phyloP scores from a whole-genome alignment of 129 eudicot species.

The Saposhnikovia divaricata region DNA sequence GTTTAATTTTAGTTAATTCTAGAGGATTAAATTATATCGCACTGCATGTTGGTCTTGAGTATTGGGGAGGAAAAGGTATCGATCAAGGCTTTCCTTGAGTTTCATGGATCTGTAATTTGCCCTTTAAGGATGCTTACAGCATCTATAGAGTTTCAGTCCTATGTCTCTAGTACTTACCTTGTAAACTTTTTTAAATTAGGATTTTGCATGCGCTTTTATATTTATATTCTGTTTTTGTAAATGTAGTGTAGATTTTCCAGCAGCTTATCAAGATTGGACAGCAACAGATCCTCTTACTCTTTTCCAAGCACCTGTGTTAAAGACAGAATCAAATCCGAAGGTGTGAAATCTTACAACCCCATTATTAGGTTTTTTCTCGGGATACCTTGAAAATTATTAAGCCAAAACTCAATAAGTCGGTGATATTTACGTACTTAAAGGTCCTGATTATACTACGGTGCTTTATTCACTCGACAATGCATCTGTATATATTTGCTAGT shows the following conservation, averaged over 20 bases:
- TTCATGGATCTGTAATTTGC: neutral
- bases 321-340: slow-evolving; percentile 82
- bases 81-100: too few relatives aligned
- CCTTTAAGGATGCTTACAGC: neutral
- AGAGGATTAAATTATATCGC: neutral
- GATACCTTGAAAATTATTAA: neutral
- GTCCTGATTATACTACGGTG: neutral
- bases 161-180: neutral
- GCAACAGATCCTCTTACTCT: slow-evolving; percentile 75
- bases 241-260: slow-evolving; percentile 88
- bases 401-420: neutral
- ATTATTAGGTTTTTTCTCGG: neutral
- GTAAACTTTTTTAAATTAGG: neutral
- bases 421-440: neutral
- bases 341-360: slow-evolving; percentile 21
- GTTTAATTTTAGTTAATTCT: too few relatives aligned
- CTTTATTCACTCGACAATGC: neutral
- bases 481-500: neutral
- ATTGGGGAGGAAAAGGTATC: too few relatives aligned
- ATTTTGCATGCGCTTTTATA: slow-evolving; percentile 14
- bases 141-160: neutral
- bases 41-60: neutral
- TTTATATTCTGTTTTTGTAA: slow-evolving; percentile 4
- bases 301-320: slow-evolving; percentile 68
- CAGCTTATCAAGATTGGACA: slow-evolving; percentile 73